These are phyloP conservation scores for Leccinum longicurvipes DNA, from an alignment of 768 basidiomycete genomes.

Conservation along the genomic window DNA sequence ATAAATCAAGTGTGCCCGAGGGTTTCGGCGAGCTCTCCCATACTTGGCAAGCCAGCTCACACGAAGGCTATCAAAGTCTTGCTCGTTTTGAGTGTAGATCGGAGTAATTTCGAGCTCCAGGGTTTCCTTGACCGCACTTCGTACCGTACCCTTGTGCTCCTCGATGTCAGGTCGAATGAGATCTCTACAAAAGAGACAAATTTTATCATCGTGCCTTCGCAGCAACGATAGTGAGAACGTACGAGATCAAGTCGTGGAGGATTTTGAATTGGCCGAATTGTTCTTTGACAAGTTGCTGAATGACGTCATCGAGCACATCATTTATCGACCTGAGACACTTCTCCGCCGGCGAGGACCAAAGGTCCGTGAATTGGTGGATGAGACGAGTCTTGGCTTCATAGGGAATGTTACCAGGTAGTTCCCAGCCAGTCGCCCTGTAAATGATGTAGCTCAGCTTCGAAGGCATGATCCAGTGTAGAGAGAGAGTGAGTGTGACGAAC, in stretches of 20 bases:
- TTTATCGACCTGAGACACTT: constrained; percentile 34
- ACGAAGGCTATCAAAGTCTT: constrained; percentile 20
- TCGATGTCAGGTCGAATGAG: constrained; percentile 29
- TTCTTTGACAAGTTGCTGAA: constrained; percentile 26
- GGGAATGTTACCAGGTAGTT: constrained; percentile 40
- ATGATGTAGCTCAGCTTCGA: not conserved
- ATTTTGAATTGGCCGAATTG: constrained; percentile 41
- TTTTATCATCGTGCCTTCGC: not conserved
- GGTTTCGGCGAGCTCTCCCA: constrained; percentile 9
- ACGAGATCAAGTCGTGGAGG: constrained; percentile 38
- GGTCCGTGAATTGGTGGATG: constrained; percentile 31
- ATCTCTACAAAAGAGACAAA: constrained; percentile 19
- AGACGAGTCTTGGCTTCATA: constrained; percentile 38
- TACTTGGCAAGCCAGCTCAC: constrained; percentile 27
- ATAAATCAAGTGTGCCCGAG: not conserved
- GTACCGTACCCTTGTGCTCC: constrained; percentile 23
- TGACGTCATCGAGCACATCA: constrained; percentile 29
- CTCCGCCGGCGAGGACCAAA: constrained; percentile 37
- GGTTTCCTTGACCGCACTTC: constrained; percentile 29
- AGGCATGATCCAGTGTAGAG: not conserved
- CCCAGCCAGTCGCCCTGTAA: constrained; percentile 40
- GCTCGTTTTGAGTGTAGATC: constrained; percentile 36
- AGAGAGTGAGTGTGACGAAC: constrained; percentile 21
- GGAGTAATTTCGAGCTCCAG: constrained; percentile 39
- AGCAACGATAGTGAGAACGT: constrained; percentile 5